Percentiles rank a stretch among this genome's conserved stretches.
Evolutionary conservation across 2,329 filamentous ascomycete genomes (phyloP).

Genomic region (Orbilia oligospora): DNA sequence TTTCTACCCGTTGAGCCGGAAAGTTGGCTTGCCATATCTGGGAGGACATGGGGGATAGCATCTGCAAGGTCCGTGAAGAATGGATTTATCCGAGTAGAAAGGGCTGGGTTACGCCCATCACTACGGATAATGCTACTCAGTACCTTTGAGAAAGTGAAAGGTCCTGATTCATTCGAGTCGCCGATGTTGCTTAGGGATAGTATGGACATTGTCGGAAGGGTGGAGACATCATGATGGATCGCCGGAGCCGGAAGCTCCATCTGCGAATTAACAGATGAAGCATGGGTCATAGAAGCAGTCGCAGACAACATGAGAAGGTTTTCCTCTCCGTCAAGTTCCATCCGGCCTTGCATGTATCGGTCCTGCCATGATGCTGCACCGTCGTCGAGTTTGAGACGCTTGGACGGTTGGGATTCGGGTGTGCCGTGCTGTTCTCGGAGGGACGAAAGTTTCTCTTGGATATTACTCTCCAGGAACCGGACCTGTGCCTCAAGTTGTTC

Average conservation of each 20-base stretch:
- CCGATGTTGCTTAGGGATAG: conserved; percentile 60
- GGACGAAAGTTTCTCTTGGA: conserved; percentile 57
- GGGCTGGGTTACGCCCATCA: conserved; percentile 57
- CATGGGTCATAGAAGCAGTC: conserved; percentile 57
- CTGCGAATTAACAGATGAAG: conserved; percentile 52
- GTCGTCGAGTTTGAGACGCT: conserved; percentile 53
- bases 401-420: conserved; percentile 49
- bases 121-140: conserved; percentile 57
- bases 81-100: conserved; percentile 51
- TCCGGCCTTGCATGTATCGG: conserved; percentile 55
- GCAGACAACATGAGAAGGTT: conserved; percentile 56
- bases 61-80: conserved; percentile 61
- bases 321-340: conserved; percentile 60
- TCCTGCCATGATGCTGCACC: conserved; percentile 54
- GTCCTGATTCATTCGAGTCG: conserved; percentile 59
- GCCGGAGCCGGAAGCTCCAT: conserved; percentile 58
- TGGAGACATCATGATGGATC: conserved; percentile 58
- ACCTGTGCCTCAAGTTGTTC: conserved; percentile 60
- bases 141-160: conserved; percentile 60
- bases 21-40: conserved; percentile 59
- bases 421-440: conserved; percentile 57
- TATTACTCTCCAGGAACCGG: conserved; percentile 58
- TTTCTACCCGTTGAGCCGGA: conserved; percentile 57
- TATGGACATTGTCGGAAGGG: conserved; percentile 59
- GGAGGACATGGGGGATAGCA: conserved; percentile 58